These are phyloP conservation scores for Allomyces javanicus DNA, from an alignment of 192 early-diverging fungal genomes.

Conservation along the genomic window DNA sequence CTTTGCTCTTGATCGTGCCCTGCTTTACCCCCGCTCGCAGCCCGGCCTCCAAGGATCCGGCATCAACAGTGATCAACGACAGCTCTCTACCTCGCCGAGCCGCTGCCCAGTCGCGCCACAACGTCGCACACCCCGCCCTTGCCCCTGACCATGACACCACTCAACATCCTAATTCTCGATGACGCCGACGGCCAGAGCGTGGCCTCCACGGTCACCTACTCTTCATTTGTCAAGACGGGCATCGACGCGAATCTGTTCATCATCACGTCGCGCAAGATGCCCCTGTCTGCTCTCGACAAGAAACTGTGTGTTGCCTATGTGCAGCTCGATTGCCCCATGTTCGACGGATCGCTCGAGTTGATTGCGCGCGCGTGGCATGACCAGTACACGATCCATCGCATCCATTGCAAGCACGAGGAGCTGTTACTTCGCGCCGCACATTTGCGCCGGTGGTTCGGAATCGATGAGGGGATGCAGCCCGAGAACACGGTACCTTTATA, in stretches of 20 bases:
- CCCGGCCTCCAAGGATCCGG: too few relatives aligned
- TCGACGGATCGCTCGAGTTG: constrained; percentile 14
- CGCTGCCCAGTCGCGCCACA: too few relatives aligned
- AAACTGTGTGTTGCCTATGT: constrained; percentile 1
- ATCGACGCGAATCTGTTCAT: constrained; percentile 9
- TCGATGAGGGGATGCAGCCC: background rate
- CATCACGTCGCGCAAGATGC: constrained; percentile 6
- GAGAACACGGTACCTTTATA: constrained; percentile 2
- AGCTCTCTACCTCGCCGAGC: too few relatives aligned
- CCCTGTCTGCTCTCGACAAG: constrained; percentile 6
- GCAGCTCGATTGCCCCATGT: constrained; percentile 7
- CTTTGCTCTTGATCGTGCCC: too few relatives aligned
- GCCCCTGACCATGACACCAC: background rate
- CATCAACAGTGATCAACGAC: too few relatives aligned
- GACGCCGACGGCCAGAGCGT: constrained; percentile 10
- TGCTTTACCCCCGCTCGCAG: too few relatives aligned
- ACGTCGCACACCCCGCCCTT: too few relatives aligned
- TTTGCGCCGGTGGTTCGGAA: constrained; percentile 9
- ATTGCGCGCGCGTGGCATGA: constrained; percentile 8
- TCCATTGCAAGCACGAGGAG: constrained; percentile 25
- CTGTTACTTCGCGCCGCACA: constrained; percentile 17
- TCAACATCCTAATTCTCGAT: constrained; percentile 10
- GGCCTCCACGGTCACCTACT: constrained; percentile 1
- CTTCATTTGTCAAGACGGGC: constrained; percentile 2
- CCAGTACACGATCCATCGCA: constrained; percentile 13